A percentile compares a stretch with the other conserved stretches of the same genome.
phyloP scores from a whole-genome alignment of 331 rosid species.

The Phaseolus coccineus region DNA sequence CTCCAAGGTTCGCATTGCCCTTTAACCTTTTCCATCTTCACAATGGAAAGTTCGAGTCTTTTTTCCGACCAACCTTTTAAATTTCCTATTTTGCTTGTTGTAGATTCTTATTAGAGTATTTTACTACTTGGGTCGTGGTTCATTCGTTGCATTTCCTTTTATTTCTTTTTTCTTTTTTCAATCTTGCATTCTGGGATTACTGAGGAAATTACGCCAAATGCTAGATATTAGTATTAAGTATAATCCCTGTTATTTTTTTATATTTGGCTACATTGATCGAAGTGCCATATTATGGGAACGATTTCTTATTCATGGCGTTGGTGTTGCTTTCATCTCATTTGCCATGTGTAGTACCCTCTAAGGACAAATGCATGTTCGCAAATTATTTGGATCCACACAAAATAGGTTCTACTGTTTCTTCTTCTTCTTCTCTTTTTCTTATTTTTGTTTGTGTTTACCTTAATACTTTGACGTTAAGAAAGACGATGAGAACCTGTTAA shows the following conservation, averaged over 20 bases:
- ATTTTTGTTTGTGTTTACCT: background rate
- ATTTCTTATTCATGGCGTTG: conserved; percentile 43
- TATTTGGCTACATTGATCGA: conserved; percentile 22
- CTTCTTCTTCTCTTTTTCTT: no score
- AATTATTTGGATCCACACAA: conserved; percentile 21
- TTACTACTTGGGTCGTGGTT: conserved; percentile 6
- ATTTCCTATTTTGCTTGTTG: conserved; percentile 36
- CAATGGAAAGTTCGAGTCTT: background rate
- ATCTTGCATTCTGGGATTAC: background rate
- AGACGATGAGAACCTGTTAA: background rate
- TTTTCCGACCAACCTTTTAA: background rate
- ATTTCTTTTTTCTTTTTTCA: background rate
- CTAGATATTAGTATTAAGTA: no score
- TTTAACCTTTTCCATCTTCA: conserved; percentile 24
- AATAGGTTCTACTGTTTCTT: background rate
- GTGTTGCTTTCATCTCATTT: conserved; percentile 55
- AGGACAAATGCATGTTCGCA: conserved; percentile 60
- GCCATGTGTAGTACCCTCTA: conserved; percentile 30
- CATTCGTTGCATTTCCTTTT: conserved; percentile 8
- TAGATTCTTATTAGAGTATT: conserved; percentile 43
- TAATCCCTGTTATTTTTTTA: no score
- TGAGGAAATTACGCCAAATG: background rate
- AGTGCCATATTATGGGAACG: conserved; percentile 26
- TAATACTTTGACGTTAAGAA: background rate
- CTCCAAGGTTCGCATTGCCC: conserved; percentile 67